A percentile compares a stretch with the other conserved stretches of the same genome.
These are phyloP conservation scores for Pleurozium schreberi DNA, from an alignment of 225 moss, liverwort and hornwort genomes.

Conservation along the genomic window DNA sequence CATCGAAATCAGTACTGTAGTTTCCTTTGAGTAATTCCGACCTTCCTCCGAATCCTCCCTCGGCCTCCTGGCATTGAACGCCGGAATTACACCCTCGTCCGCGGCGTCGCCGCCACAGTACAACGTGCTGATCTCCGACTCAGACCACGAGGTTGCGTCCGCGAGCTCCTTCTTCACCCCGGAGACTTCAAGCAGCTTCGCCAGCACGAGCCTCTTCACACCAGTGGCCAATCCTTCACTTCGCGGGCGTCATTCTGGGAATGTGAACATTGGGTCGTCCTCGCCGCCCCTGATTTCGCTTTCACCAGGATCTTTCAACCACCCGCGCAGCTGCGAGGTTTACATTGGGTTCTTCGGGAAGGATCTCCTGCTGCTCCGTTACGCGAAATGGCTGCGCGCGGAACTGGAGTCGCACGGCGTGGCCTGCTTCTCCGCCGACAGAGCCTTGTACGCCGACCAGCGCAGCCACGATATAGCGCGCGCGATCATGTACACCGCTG, in stretches of 20 bases:
- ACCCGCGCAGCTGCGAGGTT: constrained; percentile 32
- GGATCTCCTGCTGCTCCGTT: constrained; percentile 22
- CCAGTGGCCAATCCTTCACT: not conserved
- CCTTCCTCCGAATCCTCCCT: not conserved
- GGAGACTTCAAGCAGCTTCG: not conserved
- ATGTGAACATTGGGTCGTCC: not conserved
- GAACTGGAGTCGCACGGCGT: constrained; percentile 51
- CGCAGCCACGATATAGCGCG: constrained; percentile 51
- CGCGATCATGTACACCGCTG: constrained; percentile 28
- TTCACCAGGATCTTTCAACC: not conserved
- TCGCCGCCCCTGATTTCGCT: not conserved
- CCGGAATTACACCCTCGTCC: not conserved
- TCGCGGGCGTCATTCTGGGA: not conserved
- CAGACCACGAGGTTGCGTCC: not conserved
- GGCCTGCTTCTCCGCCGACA: constrained; percentile 45
- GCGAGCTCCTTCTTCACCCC: constrained; percentile 7
- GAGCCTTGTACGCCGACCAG: constrained; percentile 32
- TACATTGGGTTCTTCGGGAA: constrained; percentile 44
- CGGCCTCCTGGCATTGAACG: not conserved
- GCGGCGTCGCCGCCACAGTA: not conserved
- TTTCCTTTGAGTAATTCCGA: not conserved
- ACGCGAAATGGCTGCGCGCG: constrained; percentile 51
- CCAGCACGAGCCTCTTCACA: not conserved
- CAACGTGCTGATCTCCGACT: not conserved
- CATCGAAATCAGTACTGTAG: not conserved